Conservation (phyloP, 2,329 filamentous ascomycete genomes). For the Fusarium devonianum region DNA sequence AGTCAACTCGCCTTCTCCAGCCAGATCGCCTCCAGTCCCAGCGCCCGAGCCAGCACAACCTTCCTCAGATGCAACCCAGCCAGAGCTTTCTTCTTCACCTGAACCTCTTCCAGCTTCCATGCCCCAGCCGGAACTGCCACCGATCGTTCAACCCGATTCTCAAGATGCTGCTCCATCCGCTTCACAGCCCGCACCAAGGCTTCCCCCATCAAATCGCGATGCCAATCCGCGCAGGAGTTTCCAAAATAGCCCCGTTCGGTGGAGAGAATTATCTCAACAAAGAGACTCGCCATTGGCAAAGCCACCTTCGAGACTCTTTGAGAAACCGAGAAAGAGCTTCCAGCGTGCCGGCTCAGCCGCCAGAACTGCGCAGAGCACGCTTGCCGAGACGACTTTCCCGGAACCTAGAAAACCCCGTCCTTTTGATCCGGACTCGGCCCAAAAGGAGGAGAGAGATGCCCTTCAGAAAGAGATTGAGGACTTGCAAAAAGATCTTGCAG, state of each 20-base stretch:
- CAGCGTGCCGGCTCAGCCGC: background rate
- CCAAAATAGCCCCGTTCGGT: conserved; percentile 63
- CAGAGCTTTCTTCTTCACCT: conserved; percentile 7
- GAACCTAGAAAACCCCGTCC: conserved; percentile 11
- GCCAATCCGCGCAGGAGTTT: conserved; percentile 65
- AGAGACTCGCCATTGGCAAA: conserved; percentile 60
- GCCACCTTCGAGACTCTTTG: conserved; percentile 43
- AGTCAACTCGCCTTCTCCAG: background rate
- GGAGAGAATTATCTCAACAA: conserved; percentile 46
- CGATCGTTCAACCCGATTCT: conserved; percentile 5
- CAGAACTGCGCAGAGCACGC: conserved; percentile 1
- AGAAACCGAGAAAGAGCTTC: conserved; percentile 24
- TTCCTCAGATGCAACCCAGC: background rate
- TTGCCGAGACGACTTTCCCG: background rate
- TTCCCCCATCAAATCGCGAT: conserved; percentile 56
- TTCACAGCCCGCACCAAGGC: conserved; percentile 22
- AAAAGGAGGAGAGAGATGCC: conserved; percentile 59
- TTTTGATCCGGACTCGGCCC: conserved; percentile 54
- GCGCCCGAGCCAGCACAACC: background rate
- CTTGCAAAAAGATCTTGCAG: conserved; percentile 65
- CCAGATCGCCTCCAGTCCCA: background rate
- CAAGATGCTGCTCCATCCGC: conserved; percentile 10
- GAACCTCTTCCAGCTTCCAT: conserved; percentile 24
- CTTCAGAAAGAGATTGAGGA: conserved; percentile 63
- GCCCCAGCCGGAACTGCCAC: conserved; percentile 24